Base-by-base conservation (phyloP, 148 eudicot species). In the Rhododendron mucronatum region DNA sequence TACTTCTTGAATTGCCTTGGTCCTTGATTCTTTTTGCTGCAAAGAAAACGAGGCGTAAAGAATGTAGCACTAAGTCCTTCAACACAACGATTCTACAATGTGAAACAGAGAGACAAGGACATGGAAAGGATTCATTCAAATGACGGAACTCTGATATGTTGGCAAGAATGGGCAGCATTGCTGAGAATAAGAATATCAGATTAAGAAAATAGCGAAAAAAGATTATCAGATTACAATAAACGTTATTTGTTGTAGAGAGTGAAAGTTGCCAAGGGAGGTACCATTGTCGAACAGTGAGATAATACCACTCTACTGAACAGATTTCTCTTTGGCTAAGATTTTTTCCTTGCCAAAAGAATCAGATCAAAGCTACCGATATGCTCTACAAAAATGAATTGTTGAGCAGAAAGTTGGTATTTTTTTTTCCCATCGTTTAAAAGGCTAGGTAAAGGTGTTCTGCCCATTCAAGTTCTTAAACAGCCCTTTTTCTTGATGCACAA, bases 1-100 rank as follows among this genome's bases (percentile, higher is more conserved):
- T 78, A 90, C 57, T 76, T 78, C 89, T 86, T 91, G 78, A 77
- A 48, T 86, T 73, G 88, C 86, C 48, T 88, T 13, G 87, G 30
- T 8, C 86, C 87, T 71, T 87, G 78, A 80, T 86, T 85, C 82
- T 90, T 87, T 88, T 84, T 86, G 83, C 91, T 90, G 91, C 87
- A 88, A 47, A 76, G 33, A 81, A 80, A 47, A 85, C 82, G 76
- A 20, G 57, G 81, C 39, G 44, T 81, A 44, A 76, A 39, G 41
- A 84, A 8, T 15, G 75, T 2, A 50, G 61, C 61, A 55, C 61
- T 55, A 55, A 85, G 4, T 76, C n/a, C 33, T 48, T 82, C 77
- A 12, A 6, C 47, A 51, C 12, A 55, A 75, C 21, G 71, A 71
- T 41, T 61, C 14, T 33, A 35, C 0, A 77, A 39, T 77, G 26